A percentile compares a stretch with the other conserved stretches of the same genome.
These are phyloP conservation scores for Jimgerdemannia lactiflua DNA, from an alignment of 192 early-diverging fungal species.

Conservation along the genomic window DNA sequence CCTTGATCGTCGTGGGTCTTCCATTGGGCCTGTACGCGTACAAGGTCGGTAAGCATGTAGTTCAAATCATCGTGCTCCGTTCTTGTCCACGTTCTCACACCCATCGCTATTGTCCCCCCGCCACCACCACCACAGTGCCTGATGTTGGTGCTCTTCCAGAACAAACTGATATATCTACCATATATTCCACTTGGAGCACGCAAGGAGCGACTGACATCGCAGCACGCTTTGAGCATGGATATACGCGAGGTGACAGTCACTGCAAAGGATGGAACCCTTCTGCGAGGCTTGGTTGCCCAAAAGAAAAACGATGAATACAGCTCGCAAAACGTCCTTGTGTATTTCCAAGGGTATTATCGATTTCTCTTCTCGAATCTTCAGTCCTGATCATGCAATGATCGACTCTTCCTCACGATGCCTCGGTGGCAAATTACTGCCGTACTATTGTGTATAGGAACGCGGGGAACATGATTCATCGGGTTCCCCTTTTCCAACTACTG, in stretches of 20 bases:
- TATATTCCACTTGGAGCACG: constrained; percentile 33
- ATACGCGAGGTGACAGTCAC: constrained; percentile 8
- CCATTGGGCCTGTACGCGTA: constrained; percentile 12
- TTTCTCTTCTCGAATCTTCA: neutral
- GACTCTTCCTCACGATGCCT: too few relatives aligned
- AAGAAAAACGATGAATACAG: neutral
- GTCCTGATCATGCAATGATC: neutral
- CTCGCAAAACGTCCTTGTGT: constrained; percentile 22
- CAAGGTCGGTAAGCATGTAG: constrained; percentile 1
- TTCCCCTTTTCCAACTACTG: constrained; percentile 23
- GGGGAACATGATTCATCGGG: constrained; percentile 36
- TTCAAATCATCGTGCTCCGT: too few relatives aligned
- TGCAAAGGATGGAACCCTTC: constrained; percentile 1
- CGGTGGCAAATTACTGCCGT: too few relatives aligned
- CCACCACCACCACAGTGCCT: constrained; percentile 18
- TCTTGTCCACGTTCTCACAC: too few relatives aligned
- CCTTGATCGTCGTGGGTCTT: constrained; percentile 2
- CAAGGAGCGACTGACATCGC: constrained; percentile 2
- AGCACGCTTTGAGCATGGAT: neutral
- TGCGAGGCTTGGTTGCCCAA: constrained; percentile 17
- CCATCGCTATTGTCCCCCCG: too few relatives aligned
- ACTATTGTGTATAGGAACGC: constrained; percentile 23
- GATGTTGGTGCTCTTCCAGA: constrained; percentile 36
- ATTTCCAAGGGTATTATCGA: constrained; percentile 37
- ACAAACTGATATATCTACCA: constrained; percentile 41